Evolutionary conservation across 2,329 filamentous ascomycete genomes (phyloP), one percentile per base, ranked within the genome.

Genomic region (Chrysosporium keratinophilum): DNA sequence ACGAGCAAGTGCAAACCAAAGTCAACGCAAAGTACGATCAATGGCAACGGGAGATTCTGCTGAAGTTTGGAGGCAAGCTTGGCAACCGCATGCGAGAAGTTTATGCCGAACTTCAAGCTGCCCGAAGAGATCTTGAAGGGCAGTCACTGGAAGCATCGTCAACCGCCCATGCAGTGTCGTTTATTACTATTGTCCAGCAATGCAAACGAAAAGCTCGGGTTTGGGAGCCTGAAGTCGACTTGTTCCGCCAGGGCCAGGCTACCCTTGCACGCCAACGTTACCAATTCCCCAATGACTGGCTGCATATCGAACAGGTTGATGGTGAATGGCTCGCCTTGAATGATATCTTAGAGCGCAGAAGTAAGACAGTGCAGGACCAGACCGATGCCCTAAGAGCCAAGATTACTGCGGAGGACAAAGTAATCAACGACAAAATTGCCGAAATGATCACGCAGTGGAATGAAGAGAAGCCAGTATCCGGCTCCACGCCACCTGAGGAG

Each of bases 21-120:
- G 93, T 99, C 69, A 98, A 97, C 64, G 88, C 89, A 63, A 98
- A 97, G 69, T 99, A 98, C 67, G 94, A 99, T 66, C 91, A 97
- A 69, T 98, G 94, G 93, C 93, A 99, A 69, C 88, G 96, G 63
- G 93, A 99, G 60, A 95, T 98, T 53, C 77, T 97, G 37, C 81
- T 87, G 62, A 95, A 95, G 67, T 99, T 98, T 70, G 93, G 89
- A 37, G 79, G 80, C 54, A 88, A 93, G 54, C 84, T 98, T 44
- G 88, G 90, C 45, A 86, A 82, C 58, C 87, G 90, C 48, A 94
- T 97, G 83, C 81, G 88, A 47, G 93, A 98, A 64, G 85, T 96
- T 3, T 89, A 93, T 62, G 84, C 86, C 11, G 91, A 97, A 58
- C 86, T 98, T 56, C 87, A 95, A 63, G 89, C 89, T 70, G 88